A percentile compares a stretch with the other conserved stretches of the same genome.
phyloP scores from a whole-genome alignment of 768 basidiomycete genomes.

The Termitomyces sp. region DNA sequence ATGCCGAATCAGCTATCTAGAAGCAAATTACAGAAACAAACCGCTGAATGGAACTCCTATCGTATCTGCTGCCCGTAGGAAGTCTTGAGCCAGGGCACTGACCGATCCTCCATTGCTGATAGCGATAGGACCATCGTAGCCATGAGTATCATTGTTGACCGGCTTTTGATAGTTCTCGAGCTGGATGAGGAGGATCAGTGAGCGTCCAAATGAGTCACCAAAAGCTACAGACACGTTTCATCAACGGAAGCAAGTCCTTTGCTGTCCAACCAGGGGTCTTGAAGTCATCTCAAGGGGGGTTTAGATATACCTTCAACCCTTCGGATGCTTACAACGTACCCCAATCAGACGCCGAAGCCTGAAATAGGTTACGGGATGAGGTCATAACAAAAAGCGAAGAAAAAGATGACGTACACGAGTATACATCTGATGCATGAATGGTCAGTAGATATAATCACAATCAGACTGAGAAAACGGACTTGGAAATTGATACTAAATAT shows the following conservation, averaged over 20 bases:
- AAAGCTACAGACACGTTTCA: constrained; percentile 50
- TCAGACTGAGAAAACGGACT: constrained; percentile 16
- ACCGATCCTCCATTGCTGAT: constrained; percentile 67
- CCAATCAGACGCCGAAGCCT: constrained; percentile 70
- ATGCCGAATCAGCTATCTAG: neutral
- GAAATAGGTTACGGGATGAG: neutral
- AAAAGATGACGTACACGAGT: constrained; percentile 37
- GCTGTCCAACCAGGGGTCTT: constrained; percentile 66
- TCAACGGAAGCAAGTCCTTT: constrained; percentile 61
- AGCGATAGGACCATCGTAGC: constrained; percentile 67
- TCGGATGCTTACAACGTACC: constrained; percentile 29
- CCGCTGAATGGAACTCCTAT: constrained; percentile 62
- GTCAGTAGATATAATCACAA: neutral
- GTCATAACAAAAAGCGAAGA: neutral
- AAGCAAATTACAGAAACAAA: constrained; percentile 20
- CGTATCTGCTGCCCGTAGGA: constrained; percentile 56
- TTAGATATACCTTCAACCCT: neutral
- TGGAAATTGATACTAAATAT: constrained; percentile 64
- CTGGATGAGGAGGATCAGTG: constrained; percentile 19
- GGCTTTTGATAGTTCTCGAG: constrained; percentile 78
- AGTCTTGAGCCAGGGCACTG: constrained; percentile 61
- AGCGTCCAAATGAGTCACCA: neutral
- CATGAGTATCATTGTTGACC: constrained; percentile 58
- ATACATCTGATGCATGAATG: constrained; percentile 49
- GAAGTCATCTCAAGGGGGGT: constrained; percentile 51